Evolutionary conservation across 306 rosid genomes (phyloP).

Genomic region (Arachis hypogaea): DNA sequence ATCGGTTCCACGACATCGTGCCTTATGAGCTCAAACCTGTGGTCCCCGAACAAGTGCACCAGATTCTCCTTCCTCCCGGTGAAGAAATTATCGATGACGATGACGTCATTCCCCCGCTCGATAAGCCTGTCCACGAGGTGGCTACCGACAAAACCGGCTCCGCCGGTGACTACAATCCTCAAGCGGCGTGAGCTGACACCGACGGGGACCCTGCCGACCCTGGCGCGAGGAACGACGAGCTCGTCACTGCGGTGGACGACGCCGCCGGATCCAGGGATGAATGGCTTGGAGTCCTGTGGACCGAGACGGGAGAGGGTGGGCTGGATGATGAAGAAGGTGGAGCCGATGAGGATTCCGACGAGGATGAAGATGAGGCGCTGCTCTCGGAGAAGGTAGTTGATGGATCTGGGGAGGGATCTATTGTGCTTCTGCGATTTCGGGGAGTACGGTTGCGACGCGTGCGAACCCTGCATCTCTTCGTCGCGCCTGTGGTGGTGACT

Average conservation of each 20-base stretch:
- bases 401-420: conserved; percentile 88
- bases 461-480: conserved; percentile 50
- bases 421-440: conserved; percentile 74
- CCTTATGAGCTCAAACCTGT: conserved; percentile 83
- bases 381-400: conserved; percentile 76
- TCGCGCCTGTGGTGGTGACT: conserved; percentile 56
- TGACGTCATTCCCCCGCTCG: conserved; percentile 78
- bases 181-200: conserved; percentile 55
- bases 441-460: conserved; percentile 67
- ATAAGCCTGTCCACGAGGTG: conserved; percentile 82
- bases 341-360: conserved; percentile 86
- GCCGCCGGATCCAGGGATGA: conserved; percentile 35
- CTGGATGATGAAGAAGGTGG: conserved; percentile 88
- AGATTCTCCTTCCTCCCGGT: conserved; percentile 81
- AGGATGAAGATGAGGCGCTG: conserved; percentile 90
- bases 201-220: conserved; percentile 64
- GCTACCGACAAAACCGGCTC: conserved; percentile 93
- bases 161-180: conserved; percentile 82
- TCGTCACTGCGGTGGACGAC: background rate
- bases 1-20: conserved; percentile 95
- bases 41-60: conserved; percentile 75
- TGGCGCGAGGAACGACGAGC: conserved; percentile 11
- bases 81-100: conserved; percentile 86
- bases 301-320: conserved; percentile 74
- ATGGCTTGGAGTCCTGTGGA: conserved; percentile 52